Evolutionary conservation across 495 filamentous ascomycete genomes (phyloP).

Genomic region (Tuber indicum): DNA sequence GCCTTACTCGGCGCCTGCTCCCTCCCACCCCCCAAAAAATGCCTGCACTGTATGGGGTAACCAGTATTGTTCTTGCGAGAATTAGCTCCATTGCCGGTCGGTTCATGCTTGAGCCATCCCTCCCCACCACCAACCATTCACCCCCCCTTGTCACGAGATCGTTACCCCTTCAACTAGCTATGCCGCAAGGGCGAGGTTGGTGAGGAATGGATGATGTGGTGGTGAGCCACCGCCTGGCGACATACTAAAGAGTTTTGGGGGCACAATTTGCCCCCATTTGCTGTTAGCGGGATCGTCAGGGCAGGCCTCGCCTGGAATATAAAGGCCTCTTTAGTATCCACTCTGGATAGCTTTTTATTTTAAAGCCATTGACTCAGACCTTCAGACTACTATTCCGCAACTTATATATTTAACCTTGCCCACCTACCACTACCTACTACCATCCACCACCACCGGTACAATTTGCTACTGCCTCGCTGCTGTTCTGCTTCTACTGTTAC

Average conservation of each 20-base stretch:
- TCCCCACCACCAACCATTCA: background rate
- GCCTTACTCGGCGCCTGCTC: conserved; percentile 2
- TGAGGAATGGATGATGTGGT: background rate
- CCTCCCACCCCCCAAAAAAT: background rate
- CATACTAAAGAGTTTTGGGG: background rate
- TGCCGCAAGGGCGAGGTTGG: background rate
- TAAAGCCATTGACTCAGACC: background rate
- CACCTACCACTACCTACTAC: background rate
- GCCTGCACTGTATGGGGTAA: background rate
- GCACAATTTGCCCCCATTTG: background rate
- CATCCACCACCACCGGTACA: background rate
- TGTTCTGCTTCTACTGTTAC: conserved; percentile 9
- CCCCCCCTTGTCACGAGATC: background rate
- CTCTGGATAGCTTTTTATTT: background rate
- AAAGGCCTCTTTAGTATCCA: background rate
- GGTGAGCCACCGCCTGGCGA: background rate
- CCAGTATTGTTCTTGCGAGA: background rate
- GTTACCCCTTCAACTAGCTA: background rate
- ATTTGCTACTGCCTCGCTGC: background rate
- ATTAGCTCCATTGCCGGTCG: background rate
- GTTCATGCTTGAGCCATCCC: background rate
- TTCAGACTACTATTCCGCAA: background rate
- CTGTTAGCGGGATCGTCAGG: background rate
- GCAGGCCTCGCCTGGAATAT: background rate
- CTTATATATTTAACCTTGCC: background rate